These are phyloP conservation scores for Nakazawaea siamensis DNA, from an alignment of 805 yeast species.

Conservation along the genomic window DNA sequence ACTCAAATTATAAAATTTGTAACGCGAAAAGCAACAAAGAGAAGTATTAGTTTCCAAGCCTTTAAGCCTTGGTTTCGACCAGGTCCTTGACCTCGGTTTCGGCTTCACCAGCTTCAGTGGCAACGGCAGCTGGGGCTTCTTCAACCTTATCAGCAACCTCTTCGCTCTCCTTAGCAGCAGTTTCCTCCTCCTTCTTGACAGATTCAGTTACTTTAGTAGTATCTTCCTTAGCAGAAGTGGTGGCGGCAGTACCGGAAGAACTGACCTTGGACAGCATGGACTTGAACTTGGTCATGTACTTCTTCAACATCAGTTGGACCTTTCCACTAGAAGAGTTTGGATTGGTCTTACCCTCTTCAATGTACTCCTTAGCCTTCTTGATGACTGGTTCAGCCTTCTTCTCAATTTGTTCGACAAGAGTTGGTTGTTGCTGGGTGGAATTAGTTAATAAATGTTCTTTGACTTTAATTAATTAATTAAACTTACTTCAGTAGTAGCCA, in stretches of 20 bases:
- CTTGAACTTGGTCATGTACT: constrained; percentile 11
- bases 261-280: constrained; percentile 10
- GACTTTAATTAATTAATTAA: neutral
- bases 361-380: neutral
- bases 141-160: neutral
- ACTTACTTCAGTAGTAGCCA: constrained; percentile 11
- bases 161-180: neutral
- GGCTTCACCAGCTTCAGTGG: neutral
- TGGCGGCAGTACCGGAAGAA: constrained; percentile 4
- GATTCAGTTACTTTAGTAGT: constrained; percentile 4
- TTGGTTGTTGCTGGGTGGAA: too few species aligned
- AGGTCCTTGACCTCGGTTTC: neutral
- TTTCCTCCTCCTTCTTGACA: neutral
- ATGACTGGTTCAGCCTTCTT: constrained; percentile 5
- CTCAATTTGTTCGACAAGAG: constrained; percentile 4
- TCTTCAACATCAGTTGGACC: neutral
- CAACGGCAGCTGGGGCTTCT: neutral
- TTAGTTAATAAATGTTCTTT: too few species aligned
- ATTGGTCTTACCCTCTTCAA: constrained; percentile 5
- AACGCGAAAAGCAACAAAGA: too few species aligned
- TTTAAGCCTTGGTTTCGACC: too few species aligned
- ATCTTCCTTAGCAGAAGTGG: neutral
- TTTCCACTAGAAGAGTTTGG: too few species aligned
- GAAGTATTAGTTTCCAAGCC: too few species aligned
- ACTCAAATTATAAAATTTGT: too few species aligned